phyloP scores from a whole-genome alignment of 2,329 filamentous ascomycete genomes.

The Diaporthe citriasiana region DNA sequence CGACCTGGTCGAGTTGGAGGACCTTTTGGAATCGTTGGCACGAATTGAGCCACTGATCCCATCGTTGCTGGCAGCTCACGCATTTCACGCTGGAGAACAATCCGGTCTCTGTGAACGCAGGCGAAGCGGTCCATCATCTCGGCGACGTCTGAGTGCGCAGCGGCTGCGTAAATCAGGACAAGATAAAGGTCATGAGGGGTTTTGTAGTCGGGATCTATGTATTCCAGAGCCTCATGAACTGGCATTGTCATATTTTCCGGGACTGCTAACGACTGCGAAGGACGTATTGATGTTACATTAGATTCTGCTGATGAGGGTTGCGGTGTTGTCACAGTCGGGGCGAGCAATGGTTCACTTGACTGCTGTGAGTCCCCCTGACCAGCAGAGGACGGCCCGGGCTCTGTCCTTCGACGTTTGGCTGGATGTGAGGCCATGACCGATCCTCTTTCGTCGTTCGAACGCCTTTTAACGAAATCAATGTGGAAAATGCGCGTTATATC shows the following conservation, averaged over 20 bases:
- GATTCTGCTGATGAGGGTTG: neutral
- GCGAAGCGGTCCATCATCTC: conserved; percentile 38
- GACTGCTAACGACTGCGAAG: neutral
- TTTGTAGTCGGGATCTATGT: conserved; percentile 26
- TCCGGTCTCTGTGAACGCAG: neutral
- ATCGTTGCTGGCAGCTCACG: neutral
- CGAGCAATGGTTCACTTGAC: neutral
- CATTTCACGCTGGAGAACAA: neutral
- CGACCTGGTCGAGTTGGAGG: neutral
- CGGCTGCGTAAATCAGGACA: conserved; percentile 34
- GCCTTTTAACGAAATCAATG: no score
- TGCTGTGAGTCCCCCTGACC: no score
- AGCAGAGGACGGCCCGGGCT: neutral
- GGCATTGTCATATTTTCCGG: conserved; percentile 33
- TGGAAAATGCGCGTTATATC: neutral
- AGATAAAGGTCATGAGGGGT: conserved; percentile 34
- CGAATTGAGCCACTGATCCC: neutral
- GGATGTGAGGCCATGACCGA: neutral
- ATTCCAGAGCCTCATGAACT: conserved; percentile 32
- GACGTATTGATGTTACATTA: neutral
- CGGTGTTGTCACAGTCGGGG: neutral
- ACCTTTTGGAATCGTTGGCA: neutral
- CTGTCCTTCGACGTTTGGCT: conserved; percentile 15
- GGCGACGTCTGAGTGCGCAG: conserved; percentile 37
- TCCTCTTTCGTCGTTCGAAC: neutral